Percentiles rank a stretch among this genome's conserved stretches.
Evolutionary conservation across 1,284 basidiomycete genomes (phyloP).

Genomic region (Singerocomus rubriflavus): DNA sequence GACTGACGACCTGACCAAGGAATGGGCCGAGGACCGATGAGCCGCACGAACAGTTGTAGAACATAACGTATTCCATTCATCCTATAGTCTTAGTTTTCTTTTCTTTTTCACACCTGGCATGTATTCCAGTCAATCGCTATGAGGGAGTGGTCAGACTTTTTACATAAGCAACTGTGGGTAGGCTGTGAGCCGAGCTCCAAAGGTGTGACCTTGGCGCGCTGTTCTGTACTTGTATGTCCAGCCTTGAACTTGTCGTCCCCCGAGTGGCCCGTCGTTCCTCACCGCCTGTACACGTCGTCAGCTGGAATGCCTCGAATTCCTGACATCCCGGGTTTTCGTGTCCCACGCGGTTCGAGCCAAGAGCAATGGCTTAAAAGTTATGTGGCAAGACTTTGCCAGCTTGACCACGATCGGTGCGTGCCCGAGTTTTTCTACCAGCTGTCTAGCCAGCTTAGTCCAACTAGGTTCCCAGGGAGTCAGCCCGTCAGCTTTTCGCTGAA

Average conservation of each 20-base stretch:
- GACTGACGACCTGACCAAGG: constrained; percentile 42
- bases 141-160: neutral
- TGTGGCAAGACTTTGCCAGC: constrained; percentile 64
- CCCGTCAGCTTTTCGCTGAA: constrained; percentile 81
- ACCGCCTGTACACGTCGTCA: neutral
- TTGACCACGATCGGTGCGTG: constrained; percentile 55
- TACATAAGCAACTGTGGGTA: constrained; percentile 25
- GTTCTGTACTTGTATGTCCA: constrained; percentile 6
- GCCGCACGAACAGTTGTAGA: constrained; percentile 23
- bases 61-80: constrained; percentile 24
- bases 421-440: constrained; percentile 5
- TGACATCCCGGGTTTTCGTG: constrained; percentile 59
- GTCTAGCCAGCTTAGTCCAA: constrained; percentile 6
- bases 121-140: constrained; percentile 22
- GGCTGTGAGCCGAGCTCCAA: neutral
- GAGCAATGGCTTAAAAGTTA: constrained; percentile 60
- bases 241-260: neutral
- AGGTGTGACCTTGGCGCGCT: neutral
- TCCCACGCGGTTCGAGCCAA: constrained; percentile 55
- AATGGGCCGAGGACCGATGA: constrained; percentile 89
- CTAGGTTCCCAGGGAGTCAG: constrained; percentile 90
- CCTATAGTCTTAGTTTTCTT: constrained; percentile 15
- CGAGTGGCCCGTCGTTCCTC: constrained; percentile 9
- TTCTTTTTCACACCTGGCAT: constrained; percentile 9
- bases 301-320: constrained; percentile 50